A percentile compares a stretch with the other conserved stretches of the same genome.
These are phyloP conservation scores for Syzygium aromaticum DNA, from an alignment of 345 rosid genomes.

Conservation along the genomic window DNA sequence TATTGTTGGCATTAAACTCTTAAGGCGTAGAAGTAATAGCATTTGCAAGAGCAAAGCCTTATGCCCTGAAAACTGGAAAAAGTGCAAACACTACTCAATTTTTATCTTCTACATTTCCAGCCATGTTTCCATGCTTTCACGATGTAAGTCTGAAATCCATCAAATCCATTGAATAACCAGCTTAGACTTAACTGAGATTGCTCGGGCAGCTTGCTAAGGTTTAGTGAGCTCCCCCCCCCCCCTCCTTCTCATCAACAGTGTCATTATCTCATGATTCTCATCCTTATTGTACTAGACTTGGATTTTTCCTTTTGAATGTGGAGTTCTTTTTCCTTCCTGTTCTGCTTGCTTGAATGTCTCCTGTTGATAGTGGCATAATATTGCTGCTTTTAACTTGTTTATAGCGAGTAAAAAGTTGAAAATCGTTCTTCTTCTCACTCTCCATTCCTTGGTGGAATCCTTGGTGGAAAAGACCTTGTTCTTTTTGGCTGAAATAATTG, in stretches of 20 bases:
- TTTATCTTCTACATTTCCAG: background rate
- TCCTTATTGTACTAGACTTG: background rate
- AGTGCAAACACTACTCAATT: background rate
- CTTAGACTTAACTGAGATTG: background rate
- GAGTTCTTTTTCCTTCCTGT: background rate
- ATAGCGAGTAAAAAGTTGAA: background rate
- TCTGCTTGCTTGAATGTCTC: background rate
- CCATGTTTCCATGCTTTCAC: background rate
- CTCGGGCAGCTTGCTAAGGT: background rate
- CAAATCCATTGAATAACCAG: background rate
- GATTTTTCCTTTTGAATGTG: background rate
- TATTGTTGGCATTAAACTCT: background rate
- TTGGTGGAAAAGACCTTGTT: background rate
- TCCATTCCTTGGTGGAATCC: background rate
- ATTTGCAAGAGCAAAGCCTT: background rate
- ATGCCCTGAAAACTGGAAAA: background rate
- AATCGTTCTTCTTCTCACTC: background rate
- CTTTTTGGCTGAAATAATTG: background rate
- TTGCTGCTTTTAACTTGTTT: background rate
- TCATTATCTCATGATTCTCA: background rate
- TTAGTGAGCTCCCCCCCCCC: background rate
- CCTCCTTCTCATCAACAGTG: background rate
- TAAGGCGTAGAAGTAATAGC: background rate
- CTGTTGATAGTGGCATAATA: background rate
- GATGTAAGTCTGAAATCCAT: background rate